Evolutionary conservation across 2,329 filamentous ascomycete species (phyloP), one percentile per base, ranked within the genome.

Genomic region (Hymenoscyphus albidus): DNA sequence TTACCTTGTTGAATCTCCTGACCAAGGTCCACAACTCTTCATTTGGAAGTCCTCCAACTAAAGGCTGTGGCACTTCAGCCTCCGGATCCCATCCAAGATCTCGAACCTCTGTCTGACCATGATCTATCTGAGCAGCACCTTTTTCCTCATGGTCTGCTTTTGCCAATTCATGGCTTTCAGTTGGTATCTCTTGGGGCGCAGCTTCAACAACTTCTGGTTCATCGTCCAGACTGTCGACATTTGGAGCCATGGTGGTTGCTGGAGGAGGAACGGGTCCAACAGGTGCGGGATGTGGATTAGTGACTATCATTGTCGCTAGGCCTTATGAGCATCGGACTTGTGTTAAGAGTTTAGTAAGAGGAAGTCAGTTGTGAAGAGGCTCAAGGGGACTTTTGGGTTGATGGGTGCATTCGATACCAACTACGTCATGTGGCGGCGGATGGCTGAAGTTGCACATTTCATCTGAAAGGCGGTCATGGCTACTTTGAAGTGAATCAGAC

Each of bases 31-130:
- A 90, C 5, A 89, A 74, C 63, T 89, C 85, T 59, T 89, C 86
- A 70, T 90, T 89, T 9, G 80, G 77, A 57, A 89, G 71, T 9
- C 86, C 85, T 18, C 84, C 83, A 2, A 88, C 84, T 2, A 90
- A 77, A 1, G 83, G 84, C 48, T 76, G 79, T 2, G 79, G 77
- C 59, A 87, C 81, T 40, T 85, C 82, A 60, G 81, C 80, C 16
- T 68, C 62, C 44, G 80, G 77, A 57, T 84, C 80, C 85, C 85
- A 88, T 32, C 85, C 85, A 56, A 88, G 72, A 74, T 88, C 81
- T 61, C 80, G 81, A 38, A 86, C 82, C 65, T 84, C 82, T 2
- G 67, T 69, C 40, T 71, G 68, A 4, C 65, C 68, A 66, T 80
- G 77, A 59, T 78, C 76, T 38, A 77, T 70, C 66, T 80, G 78